Percentiles rank a stretch among this genome's conserved stretches.
Evolutionary conservation across 225 moss, liverwort and hornwort genomes (phyloP).

Genomic region (Takakia lepidozioides): DNA sequence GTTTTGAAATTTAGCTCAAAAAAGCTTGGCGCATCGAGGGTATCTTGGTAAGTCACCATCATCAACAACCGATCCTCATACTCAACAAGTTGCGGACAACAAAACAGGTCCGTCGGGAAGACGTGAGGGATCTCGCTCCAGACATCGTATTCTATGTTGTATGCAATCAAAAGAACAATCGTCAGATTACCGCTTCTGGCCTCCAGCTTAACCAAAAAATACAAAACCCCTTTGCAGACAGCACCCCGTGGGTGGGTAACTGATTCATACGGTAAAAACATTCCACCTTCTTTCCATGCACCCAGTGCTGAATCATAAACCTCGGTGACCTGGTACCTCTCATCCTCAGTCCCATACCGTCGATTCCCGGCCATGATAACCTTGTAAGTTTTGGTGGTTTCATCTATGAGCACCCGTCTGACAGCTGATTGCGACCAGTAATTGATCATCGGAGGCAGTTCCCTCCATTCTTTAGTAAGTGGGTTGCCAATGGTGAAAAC

Average conservation of each 20-base stretch:
- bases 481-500: slow-evolving; percentile 41
- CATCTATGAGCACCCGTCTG: slow-evolving; percentile 27
- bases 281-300: slow-evolving; percentile 16
- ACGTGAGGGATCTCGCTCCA: slow-evolving; percentile 30
- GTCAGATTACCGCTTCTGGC: slow-evolving; percentile 2
- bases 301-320: slow-evolving; percentile 25
- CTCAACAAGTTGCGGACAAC: slow-evolving; percentile 29
- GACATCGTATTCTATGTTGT: slow-evolving; percentile 23
- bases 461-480: slow-evolving; percentile 17
- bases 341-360: no score
- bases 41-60: slow-evolving; percentile 25
- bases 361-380: slow-evolving; percentile 31
- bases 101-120: slow-evolving; percentile 26
- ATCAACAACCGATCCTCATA: slow-evolving; percentile 19
- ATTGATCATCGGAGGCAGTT: slow-evolving; percentile 14
- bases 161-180: slow-evolving; percentile 32
- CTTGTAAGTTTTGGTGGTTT: slow-evolving; percentile 25
- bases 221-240: slow-evolving; percentile 30
- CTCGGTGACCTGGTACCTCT: slow-evolving; percentile 19
- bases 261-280: slow-evolving; percentile 15
- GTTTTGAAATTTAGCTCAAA: no score
- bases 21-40: slow-evolving; percentile 1
- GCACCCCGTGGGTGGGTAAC: slow-evolving; percentile 33
- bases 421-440: slow-evolving; percentile 38
- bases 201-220: slow-evolving; percentile 28